Percentiles rank a stretch among this genome's conserved stretches.
phyloP scores from a whole-genome alignment of 2,329 filamentous ascomycete genomes.

The Alternaria rosae region DNA sequence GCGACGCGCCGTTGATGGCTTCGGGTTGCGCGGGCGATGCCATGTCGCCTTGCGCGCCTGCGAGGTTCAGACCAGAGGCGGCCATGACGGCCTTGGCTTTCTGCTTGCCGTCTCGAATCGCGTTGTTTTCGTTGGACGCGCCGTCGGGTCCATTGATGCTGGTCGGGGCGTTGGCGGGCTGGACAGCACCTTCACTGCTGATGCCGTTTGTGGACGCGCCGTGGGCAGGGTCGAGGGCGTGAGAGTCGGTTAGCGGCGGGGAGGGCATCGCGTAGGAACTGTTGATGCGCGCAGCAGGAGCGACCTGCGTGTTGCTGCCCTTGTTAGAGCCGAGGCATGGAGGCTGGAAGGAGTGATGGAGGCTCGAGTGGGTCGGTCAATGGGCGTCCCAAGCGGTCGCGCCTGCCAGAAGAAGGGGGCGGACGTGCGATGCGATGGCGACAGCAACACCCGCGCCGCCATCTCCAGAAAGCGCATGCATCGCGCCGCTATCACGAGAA shows the following conservation, averaged over 20 bases:
- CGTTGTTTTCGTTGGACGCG: slow-evolving; percentile 49
- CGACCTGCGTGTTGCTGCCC: slow-evolving; percentile 38
- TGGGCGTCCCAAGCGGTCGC: slow-evolving; percentile 37
- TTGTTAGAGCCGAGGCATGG: slow-evolving; percentile 41
- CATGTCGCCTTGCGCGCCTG: slow-evolving; percentile 38
- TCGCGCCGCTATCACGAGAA: slow-evolving; percentile 16
- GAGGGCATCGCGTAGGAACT: slow-evolving; percentile 46
- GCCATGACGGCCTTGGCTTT: slow-evolving; percentile 66
- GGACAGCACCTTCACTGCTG: slow-evolving; percentile 43
- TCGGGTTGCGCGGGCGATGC: slow-evolving; percentile 45
- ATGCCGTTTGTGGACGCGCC: slow-evolving; percentile 45
- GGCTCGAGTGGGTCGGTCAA: slow-evolving; percentile 29
- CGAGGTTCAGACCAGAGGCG: slow-evolving; percentile 56
- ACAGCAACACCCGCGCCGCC: slow-evolving; percentile 20
- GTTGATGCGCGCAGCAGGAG: slow-evolving; percentile 37
- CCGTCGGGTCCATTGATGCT: slow-evolving; percentile 34
- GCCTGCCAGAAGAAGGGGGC: slow-evolving; percentile 31
- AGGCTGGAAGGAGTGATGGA: slow-evolving; percentile 20
- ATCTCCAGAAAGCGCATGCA: slow-evolving; percentile 25
- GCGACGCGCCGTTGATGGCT: slow-evolving; percentile 57
- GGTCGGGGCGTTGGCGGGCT: slow-evolving; percentile 39
- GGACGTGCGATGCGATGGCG: slow-evolving; percentile 21
- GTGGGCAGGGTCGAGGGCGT: slow-evolving; percentile 34
- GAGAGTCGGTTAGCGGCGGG: slow-evolving; percentile 37
- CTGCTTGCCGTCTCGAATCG: slow-evolving; percentile 66